A percentile compares a stretch with the other conserved stretches of the same genome.
These are phyloP conservation scores for Chaetomiaceae sp. DNA, from an alignment of 2,329 filamentous ascomycete species.

Conservation along the genomic window DNA sequence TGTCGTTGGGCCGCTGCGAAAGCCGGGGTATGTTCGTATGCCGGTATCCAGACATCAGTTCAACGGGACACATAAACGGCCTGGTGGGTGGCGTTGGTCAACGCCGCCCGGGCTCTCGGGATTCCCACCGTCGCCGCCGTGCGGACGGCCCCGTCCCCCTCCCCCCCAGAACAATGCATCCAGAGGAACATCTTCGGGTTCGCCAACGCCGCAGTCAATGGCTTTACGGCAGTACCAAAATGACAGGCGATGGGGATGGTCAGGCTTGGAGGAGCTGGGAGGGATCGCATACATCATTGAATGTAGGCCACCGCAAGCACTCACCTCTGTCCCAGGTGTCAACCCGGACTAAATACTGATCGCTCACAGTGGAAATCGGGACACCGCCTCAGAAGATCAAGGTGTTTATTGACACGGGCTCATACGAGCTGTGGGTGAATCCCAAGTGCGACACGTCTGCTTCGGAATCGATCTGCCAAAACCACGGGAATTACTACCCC, in stretches of 20 bases:
- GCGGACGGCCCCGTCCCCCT: not conserved
- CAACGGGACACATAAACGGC: slow-evolving; percentile 21
- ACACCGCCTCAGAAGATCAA: slow-evolving; percentile 35
- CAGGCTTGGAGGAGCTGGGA: slow-evolving; percentile 23
- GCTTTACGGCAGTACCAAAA: not conserved
- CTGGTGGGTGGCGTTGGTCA: slow-evolving; percentile 15
- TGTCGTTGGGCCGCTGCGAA: not conserved
- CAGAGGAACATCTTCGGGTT: too few species aligned
- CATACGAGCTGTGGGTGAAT: slow-evolving; percentile 37
- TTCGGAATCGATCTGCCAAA: slow-evolving; percentile 30
- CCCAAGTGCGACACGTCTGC: slow-evolving; percentile 34
- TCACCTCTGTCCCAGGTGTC: not conserved
- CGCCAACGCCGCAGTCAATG: not conserved
- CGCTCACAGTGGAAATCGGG: slow-evolving; percentile 33
- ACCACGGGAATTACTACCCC: slow-evolving; percentile 34
- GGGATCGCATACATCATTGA: slow-evolving; percentile 36
- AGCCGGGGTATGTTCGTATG: slow-evolving; percentile 24
- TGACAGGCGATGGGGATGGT: slow-evolving; percentile 25
- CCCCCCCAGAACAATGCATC: not conserved
- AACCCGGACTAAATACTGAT: not conserved
- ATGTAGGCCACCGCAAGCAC: slow-evolving; percentile 27
- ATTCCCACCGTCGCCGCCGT: not conserved
- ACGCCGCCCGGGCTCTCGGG: slow-evolving; percentile 11
- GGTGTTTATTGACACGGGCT: slow-evolving; percentile 38
- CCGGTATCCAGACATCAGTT: slow-evolving; percentile 23